These are phyloP conservation scores for Talaromyces proteolyticus DNA, from an alignment of 495 filamentous ascomycete genomes.

Conservation along the genomic window DNA sequence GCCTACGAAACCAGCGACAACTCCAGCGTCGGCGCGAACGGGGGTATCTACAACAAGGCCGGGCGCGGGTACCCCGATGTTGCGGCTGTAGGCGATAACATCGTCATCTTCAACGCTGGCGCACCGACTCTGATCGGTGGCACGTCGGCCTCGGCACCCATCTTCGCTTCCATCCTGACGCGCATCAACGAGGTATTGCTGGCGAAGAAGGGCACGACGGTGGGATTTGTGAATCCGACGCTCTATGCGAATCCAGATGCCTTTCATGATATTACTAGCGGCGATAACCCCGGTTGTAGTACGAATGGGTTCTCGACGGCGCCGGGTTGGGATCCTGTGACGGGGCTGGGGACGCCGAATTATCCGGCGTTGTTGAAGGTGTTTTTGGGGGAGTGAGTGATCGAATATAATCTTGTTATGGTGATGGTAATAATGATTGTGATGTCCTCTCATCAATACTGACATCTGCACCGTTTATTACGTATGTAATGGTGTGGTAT, in stretches of 20 bases:
- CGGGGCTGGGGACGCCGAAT: slow-evolving; percentile 53
- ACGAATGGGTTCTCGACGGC: slow-evolving; percentile 47
- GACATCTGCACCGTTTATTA: no score
- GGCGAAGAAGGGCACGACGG: slow-evolving; percentile 45
- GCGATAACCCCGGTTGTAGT: slow-evolving; percentile 54
- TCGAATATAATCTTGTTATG: no score
- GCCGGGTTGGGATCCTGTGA: slow-evolving; percentile 60
- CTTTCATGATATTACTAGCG: slow-evolving; percentile 56
- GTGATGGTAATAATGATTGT: no score
- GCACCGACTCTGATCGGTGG: slow-evolving; percentile 38
- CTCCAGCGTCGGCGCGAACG: slow-evolving; percentile 32
- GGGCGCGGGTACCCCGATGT: slow-evolving; percentile 64
- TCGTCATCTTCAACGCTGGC: slow-evolving; percentile 39
- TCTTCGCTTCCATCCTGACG: slow-evolving; percentile 51
- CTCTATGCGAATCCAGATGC: slow-evolving; percentile 56
- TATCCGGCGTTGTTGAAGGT: slow-evolving; percentile 42
- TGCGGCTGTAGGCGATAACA: slow-evolving; percentile 51
- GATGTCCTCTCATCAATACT: no score
- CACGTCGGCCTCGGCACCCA: slow-evolving; percentile 52
- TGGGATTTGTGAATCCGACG: slow-evolving; percentile 57
- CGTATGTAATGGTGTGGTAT: no score
- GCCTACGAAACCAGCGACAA: slow-evolving; percentile 31
- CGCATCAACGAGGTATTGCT: slow-evolving; percentile 59
- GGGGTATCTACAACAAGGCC: slow-evolving; percentile 50
- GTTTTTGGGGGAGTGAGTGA: slow-evolving; percentile 27